Percentiles rank a stretch among this genome's conserved stretches.
phyloP scores from a whole-genome alignment of 495 filamentous ascomycete genomes.

The Umbilicaria muhlenbergii region DNA sequence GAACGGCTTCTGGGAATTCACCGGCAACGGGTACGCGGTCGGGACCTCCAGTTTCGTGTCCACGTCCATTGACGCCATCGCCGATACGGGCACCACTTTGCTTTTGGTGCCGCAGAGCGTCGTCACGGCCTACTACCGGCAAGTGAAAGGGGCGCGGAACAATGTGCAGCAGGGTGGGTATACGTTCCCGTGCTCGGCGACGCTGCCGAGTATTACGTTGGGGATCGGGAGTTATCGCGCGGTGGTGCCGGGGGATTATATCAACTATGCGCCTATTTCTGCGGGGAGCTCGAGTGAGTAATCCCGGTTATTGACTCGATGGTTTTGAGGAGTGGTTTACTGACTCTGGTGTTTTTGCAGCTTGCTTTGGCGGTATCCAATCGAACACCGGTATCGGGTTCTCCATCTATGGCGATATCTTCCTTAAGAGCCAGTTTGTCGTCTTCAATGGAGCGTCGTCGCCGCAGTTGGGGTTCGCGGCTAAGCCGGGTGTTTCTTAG shows the following conservation, averaged over 20 bases:
- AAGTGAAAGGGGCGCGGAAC: slow-evolving; percentile 36
- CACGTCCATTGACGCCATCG: slow-evolving; percentile 32
- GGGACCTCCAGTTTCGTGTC: slow-evolving; percentile 27
- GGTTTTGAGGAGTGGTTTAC: too few relatives aligned
- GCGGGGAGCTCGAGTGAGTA: slow-evolving; percentile 21
- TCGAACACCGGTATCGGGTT: slow-evolving; percentile 44
- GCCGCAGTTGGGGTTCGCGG: slow-evolving; percentile 48
- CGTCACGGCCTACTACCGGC: slow-evolving; percentile 46
- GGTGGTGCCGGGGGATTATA: slow-evolving; percentile 26
- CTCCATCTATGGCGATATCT: slow-evolving; percentile 62
- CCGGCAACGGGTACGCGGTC: slow-evolving; percentile 42
- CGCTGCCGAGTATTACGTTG: slow-evolving; percentile 47
- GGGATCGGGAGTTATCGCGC: slow-evolving; percentile 33
- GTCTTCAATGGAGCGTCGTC: slow-evolving; percentile 45
- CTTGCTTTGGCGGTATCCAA: slow-evolving; percentile 52
- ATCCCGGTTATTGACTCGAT: too few relatives aligned
- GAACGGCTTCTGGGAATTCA: slow-evolving; percentile 61
- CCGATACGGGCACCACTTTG: slow-evolving; percentile 62
- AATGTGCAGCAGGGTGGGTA: slow-evolving; percentile 41
- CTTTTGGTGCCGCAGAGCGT: slow-evolving; percentile 41
- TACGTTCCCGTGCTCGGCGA: slow-evolving; percentile 46
- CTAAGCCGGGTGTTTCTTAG: slow-evolving; percentile 16
- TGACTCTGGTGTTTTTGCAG: slow-evolving; percentile 9
- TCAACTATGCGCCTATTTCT: slow-evolving; percentile 28
- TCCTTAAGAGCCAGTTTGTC: slow-evolving; percentile 65